phyloP scores from a whole-genome alignment of 306 rosid species.

The Rubus parviflorus region DNA sequence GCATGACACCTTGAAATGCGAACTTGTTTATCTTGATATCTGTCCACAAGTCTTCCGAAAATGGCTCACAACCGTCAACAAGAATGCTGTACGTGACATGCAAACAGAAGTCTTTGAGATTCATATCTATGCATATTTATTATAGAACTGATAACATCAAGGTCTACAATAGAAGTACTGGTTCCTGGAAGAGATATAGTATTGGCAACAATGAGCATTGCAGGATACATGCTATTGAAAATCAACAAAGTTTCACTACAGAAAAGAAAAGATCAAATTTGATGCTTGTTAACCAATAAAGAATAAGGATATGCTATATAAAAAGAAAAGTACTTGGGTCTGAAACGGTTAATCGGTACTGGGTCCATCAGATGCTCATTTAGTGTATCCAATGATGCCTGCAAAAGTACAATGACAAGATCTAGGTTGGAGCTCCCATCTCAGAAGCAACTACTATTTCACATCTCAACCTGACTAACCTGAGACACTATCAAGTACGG shows the following conservation, averaged over 20 bases:
- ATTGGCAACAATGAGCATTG: not conserved
- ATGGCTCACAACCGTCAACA: constrained; percentile 70
- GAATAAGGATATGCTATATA: not conserved
- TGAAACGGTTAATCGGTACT: constrained; percentile 70
- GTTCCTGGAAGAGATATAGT: not conserved
- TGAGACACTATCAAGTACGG: constrained; percentile 71
- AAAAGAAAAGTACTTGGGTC: constrained; percentile 63
- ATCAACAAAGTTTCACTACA: not conserved
- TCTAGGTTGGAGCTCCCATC: constrained; percentile 6
- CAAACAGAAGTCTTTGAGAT: not conserved
- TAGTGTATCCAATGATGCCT: constrained; percentile 77
- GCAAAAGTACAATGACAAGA: constrained; percentile 32
- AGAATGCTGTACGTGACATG: constrained; percentile 60
- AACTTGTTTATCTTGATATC: constrained; percentile 57
- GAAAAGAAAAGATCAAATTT: not conserved
- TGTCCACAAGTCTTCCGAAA: constrained; percentile 82
- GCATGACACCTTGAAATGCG: constrained; percentile 68
- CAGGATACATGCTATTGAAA: not conserved
- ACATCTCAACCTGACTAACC: constrained; percentile 41
- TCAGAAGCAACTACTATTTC: constrained; percentile 4
- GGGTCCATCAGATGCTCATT: constrained; percentile 64
- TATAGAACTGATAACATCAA: not conserved
- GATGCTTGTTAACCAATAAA: not conserved
- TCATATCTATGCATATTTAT: not conserved
- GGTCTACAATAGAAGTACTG: not conserved